Base-by-base conservation (phyloP, 345 rosid genomes). In the Euphorbia pulcherrima region DNA sequence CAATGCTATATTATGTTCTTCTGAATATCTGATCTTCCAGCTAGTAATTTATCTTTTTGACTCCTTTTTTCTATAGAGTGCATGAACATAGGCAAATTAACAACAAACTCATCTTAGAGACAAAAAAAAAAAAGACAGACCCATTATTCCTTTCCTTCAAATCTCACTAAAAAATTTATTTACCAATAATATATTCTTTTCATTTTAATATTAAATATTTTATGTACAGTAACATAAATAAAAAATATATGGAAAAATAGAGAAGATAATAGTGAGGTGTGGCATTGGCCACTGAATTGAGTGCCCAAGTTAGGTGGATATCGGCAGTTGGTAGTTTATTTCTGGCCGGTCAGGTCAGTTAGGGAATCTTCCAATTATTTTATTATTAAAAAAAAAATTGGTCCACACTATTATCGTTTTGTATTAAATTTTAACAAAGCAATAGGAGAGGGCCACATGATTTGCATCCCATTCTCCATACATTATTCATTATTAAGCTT, bases 281-380 rank as follows among this genome's bases (percentile, higher is more conserved):
- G 8, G n/a, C 29, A 47, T 27, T 61, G 52, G 30, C 40, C 16
- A 62, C 33, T 39, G 30, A 41, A 39, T 20, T 51, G 58, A 44
- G 41, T 53, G 60, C 11, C 47, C 27, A 41, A 47, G 68, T 59
- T 68, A 60, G 76, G 79, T 74, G 73, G 71, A 48, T 14, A 53
- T 57, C 67, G 79, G 76, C 79, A 74, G 82, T 78, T 78, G 69
- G 78, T 64, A 78, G 74, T 74, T 78, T 74, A 52, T 68, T 62
- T 62, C 54, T 20, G 21, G 67, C 30, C 37, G 11, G 28, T 65
- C 50, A 68, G 61, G 53, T 73, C 72, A 70, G 75, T 74, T 74
- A 55, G 56, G 56, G 72, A 74, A 69, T 69, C 65, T 50, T 62
- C 48, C 37, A 37, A 50, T 48, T 46, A 66, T 70, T 67, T 59